Evolutionary conservation across 139 green algal genomes (phyloP), one percentile per base, ranked within the genome.

Genomic region (Mesostigma viride): DNA sequence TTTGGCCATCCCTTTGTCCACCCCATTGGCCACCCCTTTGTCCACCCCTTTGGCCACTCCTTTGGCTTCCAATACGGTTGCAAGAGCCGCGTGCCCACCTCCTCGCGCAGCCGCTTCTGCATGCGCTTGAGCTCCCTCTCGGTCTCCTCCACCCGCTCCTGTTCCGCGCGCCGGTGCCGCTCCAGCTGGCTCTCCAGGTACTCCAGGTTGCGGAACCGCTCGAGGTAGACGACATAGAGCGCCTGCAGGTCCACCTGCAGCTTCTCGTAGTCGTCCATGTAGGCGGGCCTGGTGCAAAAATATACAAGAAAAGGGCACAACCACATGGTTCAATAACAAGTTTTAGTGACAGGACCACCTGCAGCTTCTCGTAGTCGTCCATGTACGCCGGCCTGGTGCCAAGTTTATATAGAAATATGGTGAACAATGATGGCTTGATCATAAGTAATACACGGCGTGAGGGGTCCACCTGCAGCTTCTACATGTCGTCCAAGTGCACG

Each of bases 231-330:
- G 31, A 32, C 33, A 33, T 85, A 90, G 58, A 92, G 68, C n/a
- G 66, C 45, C 24, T 85, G 79, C 48, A 94, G 75, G 74, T 94
- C 77, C 5, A 30, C 76, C 68, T 89, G 74, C 58, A 95, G 81
- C 57, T 64, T 67, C 74, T 94, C 89, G 56, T 88, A 88, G 74
- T 94, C 86, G 61, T 90, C 89, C 77, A 90, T 89, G 77, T 94
- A 91, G 0, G 84, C 84, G 0, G 88, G 88, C 36, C 86, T 67
- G 60, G 28, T 14, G 14, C 8, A 63, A 33, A 63, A 33, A 63
- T 14, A 63, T 8, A 14, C 11, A 8, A 22, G 8, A 22, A 22
- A 8, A 63, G 56, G 8, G 8, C 56, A 63, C 56, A 14, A 14
- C 8, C 56, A 63, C 11, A 63, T 63, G 11, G 14, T 27, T 22